These are phyloP conservation scores for Kazachstania africana DNA, from an alignment of 805 yeast genomes.

Conservation along the genomic window DNA sequence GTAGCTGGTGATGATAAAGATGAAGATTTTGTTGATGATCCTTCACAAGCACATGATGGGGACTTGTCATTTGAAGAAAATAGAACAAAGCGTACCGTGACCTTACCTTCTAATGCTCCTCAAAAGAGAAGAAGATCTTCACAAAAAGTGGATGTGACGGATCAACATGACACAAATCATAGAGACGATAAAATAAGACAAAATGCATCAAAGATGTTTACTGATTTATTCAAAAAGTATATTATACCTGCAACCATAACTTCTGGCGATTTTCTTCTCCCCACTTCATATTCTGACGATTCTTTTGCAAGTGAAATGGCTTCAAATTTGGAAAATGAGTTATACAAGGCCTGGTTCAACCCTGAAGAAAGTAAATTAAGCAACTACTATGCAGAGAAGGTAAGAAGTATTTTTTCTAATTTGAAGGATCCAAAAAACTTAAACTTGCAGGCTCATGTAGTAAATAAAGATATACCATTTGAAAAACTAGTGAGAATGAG, in stretches of 20 bases:
- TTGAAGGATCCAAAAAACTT: conserved; percentile 45
- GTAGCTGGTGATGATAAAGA: conserved; percentile 1
- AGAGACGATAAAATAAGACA: conserved; percentile 30
- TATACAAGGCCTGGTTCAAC: conserved; percentile 31
- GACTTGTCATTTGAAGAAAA: background rate
- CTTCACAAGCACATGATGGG: too few species aligned
- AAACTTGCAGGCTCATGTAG: conserved; percentile 44
- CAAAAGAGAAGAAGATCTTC: conserved; percentile 3
- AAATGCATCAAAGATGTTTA: conserved; percentile 42
- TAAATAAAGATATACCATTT: conserved; percentile 42
- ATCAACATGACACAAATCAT: conserved; percentile 1
- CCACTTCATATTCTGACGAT: conserved; percentile 24
- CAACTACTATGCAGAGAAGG: conserved; percentile 46
- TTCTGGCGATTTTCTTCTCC: conserved; percentile 9
- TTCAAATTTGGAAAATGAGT: conserved; percentile 37
- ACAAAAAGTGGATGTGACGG: conserved; percentile 5
- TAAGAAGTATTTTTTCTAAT: conserved; percentile 54
- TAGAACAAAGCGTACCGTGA: background rate
- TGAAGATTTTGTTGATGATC: background rate
- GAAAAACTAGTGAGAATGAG: conserved; percentile 50
- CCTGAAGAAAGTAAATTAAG: conserved; percentile 12
- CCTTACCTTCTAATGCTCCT: background rate
- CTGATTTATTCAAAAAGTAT: conserved; percentile 31
- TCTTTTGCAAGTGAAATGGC: conserved; percentile 37
- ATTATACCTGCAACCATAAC: conserved; percentile 22